These are phyloP conservation scores for Amanita pallidorosea DNA, from an alignment of 768 basidiomycete species.

Conservation along the genomic window DNA sequence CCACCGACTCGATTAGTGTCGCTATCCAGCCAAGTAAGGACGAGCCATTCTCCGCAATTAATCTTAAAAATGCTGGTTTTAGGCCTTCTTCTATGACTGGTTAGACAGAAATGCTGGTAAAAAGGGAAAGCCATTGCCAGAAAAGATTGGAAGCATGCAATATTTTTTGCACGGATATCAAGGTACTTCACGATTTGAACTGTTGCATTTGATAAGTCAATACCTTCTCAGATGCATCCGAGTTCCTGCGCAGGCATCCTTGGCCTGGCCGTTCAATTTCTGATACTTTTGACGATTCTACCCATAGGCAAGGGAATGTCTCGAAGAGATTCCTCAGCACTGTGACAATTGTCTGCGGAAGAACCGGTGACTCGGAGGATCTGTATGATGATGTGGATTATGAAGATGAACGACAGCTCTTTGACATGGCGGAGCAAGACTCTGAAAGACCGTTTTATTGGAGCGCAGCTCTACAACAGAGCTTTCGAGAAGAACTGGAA, in stretches of 20 bases:
- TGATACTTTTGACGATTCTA: slow-evolving; percentile 80
- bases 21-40: slow-evolving; percentile 60
- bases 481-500: slow-evolving; percentile 82
- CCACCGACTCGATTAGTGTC: slow-evolving; percentile 80
- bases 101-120: slow-evolving; percentile 72
- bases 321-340: slow-evolving; percentile 60
- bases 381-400: slow-evolving; percentile 61
- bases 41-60: not conserved
- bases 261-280: slow-evolving; percentile 80
- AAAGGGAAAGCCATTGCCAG: slow-evolving; percentile 75
- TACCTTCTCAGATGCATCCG: slow-evolving; percentile 57
- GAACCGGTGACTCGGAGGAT: slow-evolving; percentile 66
- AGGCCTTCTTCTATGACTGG: slow-evolving; percentile 95
- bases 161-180: slow-evolving; percentile 78
- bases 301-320: slow-evolving; percentile 59
- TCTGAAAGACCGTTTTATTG: slow-evolving; percentile 66
- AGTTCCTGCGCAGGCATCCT: slow-evolving; percentile 77
- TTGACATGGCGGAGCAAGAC: slow-evolving; percentile 52
- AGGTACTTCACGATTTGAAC: slow-evolving; percentile 27
- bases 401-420: slow-evolving; percentile 63
- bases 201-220: not conserved
- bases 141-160: slow-evolving; percentile 89
- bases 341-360: slow-evolving; percentile 76
- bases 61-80: not conserved
- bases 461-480: slow-evolving; percentile 67